Evolutionary conservation across 169 alveolate species (phyloP), one percentile per base, ranked within the genome.

Genomic region (Eimeria zaria): DNA sequence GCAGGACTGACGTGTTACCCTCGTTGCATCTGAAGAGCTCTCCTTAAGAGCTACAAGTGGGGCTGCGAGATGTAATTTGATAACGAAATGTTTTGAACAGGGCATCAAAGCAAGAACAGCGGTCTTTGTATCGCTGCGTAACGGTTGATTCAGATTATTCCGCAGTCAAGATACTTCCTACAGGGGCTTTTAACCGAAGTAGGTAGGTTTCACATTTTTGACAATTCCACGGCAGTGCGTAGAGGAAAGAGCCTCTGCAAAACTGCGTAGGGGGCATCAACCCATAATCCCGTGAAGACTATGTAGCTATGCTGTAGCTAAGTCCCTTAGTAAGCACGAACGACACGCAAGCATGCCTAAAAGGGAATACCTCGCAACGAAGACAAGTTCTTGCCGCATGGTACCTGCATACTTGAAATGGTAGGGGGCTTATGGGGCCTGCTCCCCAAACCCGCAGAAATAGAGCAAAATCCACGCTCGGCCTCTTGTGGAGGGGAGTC

Each of bases 391-490:
- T 78, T 78, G 88, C 41, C 88, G 44, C 64, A 27, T 46, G 64
- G 88, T 62, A 46, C 88, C 88, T 78, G 88, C 64, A 78, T 44
- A 46, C 62, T 78, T 78, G n/a, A 78, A 78, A 78, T 78, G 64
- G 58, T 24, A 78, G 22, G 88, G 85, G 67, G 51, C 88, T 55
- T 46, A 22, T 24, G 39, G 67, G 67, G 88, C 88, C 67, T 27
- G 67, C 88, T 48, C 88, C 67, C 64, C 88, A 44, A 78, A 78
- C 64, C 20, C 46, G 44, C 39, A 16, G 14, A 41, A 78, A 78
- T 41, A 44, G 88, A 44, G 62, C 88, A 44, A 48, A 78, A 41
- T 46, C n/a, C 44, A n/a, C n/a, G 1, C 88, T 46, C 64, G 2
- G 88, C 64, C 44, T 44, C 24, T n/a, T 48, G 88, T 48, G 27